phyloP scores from a whole-genome alignment of 2,329 filamentous ascomycete genomes.

The Xylaria sp. region DNA sequence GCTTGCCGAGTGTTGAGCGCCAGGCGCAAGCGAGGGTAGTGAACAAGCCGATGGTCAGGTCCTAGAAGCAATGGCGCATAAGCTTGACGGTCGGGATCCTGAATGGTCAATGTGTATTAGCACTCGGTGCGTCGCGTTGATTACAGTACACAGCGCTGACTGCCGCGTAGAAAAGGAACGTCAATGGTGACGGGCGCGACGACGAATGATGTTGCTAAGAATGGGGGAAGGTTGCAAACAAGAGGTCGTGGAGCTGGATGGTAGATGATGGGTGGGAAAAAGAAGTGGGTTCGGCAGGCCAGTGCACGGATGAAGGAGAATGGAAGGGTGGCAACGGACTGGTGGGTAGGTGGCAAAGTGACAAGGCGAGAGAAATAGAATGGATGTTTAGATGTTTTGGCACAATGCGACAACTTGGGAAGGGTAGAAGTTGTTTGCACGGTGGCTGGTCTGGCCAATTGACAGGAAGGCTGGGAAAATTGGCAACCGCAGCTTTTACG shows the following conservation, averaged over 20 bases:
- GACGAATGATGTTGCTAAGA: too few relatives aligned
- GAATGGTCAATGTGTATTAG: not conserved
- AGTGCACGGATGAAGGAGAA: not conserved
- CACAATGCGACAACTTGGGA: slow-evolving; percentile 5
- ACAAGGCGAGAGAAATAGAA: not conserved
- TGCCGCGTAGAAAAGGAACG: not conserved
- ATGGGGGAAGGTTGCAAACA: too few relatives aligned
- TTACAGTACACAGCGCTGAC: not conserved
- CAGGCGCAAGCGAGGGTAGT: slow-evolving; percentile 6
- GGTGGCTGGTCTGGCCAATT: slow-evolving; percentile 19
- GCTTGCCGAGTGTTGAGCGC: slow-evolving; percentile 26
- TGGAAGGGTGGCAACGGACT: not conserved
- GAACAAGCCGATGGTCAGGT: slow-evolving; percentile 4
- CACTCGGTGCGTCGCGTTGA: not conserved
- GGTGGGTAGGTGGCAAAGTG: not conserved
- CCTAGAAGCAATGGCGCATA: slow-evolving; percentile 10
- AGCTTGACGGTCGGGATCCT: slow-evolving; percentile 2
- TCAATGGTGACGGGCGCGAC: not conserved
- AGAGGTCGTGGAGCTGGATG: too few relatives aligned
- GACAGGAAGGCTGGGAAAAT: slow-evolving; percentile 8
- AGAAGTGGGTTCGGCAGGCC: not conserved
- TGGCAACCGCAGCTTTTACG: slow-evolving; percentile 5
- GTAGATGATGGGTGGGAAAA: not conserved
- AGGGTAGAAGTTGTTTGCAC: not conserved
- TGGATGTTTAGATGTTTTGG: not conserved